Evolutionary conservation across 768 basidiomycete species (phyloP).

Genomic region (Phlebiopsis flavidoalba): DNA sequence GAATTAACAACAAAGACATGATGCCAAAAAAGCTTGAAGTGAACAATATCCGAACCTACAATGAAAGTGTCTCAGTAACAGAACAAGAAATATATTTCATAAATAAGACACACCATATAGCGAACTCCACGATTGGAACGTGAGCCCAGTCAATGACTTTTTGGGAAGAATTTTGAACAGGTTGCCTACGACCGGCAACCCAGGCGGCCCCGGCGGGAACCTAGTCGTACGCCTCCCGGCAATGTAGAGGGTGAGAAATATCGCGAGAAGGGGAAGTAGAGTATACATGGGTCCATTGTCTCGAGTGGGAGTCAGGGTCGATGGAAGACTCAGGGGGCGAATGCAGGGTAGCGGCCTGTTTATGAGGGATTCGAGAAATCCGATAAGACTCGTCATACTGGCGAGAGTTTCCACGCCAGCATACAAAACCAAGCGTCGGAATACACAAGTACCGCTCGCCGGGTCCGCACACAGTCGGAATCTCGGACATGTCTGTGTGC

Average conservation of each 20-base stretch:
- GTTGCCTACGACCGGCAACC: neutral
- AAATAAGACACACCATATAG: slow-evolving; percentile 11
- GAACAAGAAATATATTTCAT: neutral
- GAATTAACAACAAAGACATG: slow-evolving; percentile 26
- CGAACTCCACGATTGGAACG: neutral
- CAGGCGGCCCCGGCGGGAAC: neutral
- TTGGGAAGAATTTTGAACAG: neutral
- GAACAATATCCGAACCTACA: slow-evolving; percentile 15
- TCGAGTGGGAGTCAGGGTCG: neutral
- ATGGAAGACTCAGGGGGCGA: neutral
- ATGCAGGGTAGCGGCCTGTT: neutral
- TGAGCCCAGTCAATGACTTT: neutral
- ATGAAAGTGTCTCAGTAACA: neutral
- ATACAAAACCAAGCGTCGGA: neutral
- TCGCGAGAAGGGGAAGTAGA: neutral
- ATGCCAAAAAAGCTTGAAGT: slow-evolving; percentile 21
- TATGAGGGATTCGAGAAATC: neutral
- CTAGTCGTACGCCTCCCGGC: neutral
- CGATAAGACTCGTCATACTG: neutral
- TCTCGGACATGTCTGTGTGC: no score
- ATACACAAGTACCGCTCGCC: neutral
- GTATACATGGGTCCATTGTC: neutral
- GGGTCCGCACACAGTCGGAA: neutral
- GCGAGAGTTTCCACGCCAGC: neutral
- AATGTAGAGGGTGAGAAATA: neutral